Evolutionary conservation across 345 rosid genomes (phyloP).

Genomic region (Bretschneidera sinensis): DNA sequence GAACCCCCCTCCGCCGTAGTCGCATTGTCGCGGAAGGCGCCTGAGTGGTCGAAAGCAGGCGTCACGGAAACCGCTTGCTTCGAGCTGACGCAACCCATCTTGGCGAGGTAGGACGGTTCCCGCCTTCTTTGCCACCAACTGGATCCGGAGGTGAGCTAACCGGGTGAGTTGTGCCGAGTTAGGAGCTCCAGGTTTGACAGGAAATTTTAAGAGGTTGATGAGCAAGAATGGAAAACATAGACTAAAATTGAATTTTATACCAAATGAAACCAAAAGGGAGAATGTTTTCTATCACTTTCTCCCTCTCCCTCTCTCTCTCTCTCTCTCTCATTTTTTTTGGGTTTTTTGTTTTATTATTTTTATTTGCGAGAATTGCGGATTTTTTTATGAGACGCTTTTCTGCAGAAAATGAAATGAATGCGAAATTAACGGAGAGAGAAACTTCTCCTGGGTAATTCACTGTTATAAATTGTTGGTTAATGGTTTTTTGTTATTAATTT

Average conservation of each 20-base stretch:
- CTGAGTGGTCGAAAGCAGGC: slow-evolving; percentile 78
- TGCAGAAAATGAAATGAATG: neutral
- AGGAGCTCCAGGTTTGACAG: neutral
- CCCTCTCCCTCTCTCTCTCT: neutral
- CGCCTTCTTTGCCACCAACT: slow-evolving; percentile 2
- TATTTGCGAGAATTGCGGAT: slow-evolving; percentile 24
- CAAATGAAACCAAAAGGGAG: neutral
- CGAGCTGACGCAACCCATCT: slow-evolving; percentile 95
- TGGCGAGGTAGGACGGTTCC: neutral
- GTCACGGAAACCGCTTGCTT: slow-evolving; percentile 92
- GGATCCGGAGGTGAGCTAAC: neutral
- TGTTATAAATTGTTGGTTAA: too few relatives aligned
- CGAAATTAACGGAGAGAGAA: slow-evolving; percentile 25
- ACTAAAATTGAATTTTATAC: neutral
- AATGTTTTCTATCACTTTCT: neutral
- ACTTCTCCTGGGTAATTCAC: too few relatives aligned
- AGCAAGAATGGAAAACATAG: neutral
- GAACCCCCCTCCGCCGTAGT: slow-evolving; percentile 10
- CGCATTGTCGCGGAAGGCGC: slow-evolving; percentile 36
- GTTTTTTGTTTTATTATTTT: too few relatives aligned
- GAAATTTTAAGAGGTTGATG: neutral
- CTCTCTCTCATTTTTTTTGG: too few relatives aligned
- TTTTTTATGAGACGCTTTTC: neutral
- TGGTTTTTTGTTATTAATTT: too few relatives aligned
- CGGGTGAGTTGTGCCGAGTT: neutral